Percentiles rank a stretch among this genome's conserved stretches.
These are phyloP conservation scores for Platismatia glauca DNA, from an alignment of 495 filamentous ascomycete species.

Conservation along the genomic window DNA sequence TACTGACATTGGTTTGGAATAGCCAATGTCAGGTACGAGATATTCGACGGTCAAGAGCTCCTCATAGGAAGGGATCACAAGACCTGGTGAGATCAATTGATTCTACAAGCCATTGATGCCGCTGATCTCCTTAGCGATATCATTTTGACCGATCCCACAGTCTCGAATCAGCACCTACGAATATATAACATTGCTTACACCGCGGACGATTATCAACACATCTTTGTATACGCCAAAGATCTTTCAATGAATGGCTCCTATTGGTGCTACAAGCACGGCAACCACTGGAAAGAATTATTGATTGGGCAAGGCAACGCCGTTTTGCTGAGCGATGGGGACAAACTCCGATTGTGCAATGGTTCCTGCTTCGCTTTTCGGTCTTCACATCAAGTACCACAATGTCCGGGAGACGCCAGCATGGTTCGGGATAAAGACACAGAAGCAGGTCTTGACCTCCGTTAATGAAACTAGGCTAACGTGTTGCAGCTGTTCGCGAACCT, in stretches of 20 bases:
- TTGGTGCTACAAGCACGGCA: constrained; percentile 49
- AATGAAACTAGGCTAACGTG: neutral
- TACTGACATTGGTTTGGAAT: neutral
- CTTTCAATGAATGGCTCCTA: constrained; percentile 49
- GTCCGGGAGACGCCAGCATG: constrained; percentile 18
- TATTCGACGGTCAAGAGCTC: constrained; percentile 29
- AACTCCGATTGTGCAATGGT: constrained; percentile 28
- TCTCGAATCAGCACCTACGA: constrained; percentile 53
- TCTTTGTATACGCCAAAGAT: constrained; percentile 54
- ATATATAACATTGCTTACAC: constrained; percentile 53
- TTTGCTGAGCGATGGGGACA: constrained; percentile 49
- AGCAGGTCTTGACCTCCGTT: constrained; percentile 21
- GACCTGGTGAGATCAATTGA: constrained; percentile 23
- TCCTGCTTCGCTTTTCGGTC: constrained; percentile 25
- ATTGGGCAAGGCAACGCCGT: constrained; percentile 38
- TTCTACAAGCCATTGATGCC: neutral
- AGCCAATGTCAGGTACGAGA: constrained; percentile 3
- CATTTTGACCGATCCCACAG: constrained; percentile 32
- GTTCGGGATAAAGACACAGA: constrained; percentile 27
- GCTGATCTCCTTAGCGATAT: constrained; percentile 30
- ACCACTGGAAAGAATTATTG: constrained; percentile 38
- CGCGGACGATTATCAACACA: constrained; percentile 29
- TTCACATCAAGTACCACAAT: neutral
- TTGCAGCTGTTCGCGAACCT: constrained; percentile 17
- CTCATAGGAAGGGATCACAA: constrained; percentile 34